These are phyloP conservation scores for Basipetospora chlamydospora DNA, from an alignment of 2,329 filamentous ascomycete genomes.

Conservation along the genomic window DNA sequence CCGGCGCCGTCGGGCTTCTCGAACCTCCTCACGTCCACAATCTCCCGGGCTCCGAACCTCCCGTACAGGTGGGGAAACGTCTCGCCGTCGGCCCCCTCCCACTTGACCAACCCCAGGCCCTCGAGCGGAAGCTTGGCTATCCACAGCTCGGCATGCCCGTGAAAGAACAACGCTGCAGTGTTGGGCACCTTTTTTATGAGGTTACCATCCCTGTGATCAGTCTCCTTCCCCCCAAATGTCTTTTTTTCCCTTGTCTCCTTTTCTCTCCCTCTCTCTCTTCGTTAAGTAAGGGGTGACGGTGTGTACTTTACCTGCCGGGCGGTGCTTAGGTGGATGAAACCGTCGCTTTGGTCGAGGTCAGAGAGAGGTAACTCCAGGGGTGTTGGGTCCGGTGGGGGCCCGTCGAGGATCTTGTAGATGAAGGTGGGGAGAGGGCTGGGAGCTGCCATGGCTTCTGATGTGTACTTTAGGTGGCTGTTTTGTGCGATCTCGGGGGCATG, in stretches of 20 bases:
- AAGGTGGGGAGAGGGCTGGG: conserved; percentile 22
- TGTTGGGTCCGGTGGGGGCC: conserved; percentile 35
- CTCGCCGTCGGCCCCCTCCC: conserved; percentile 32
- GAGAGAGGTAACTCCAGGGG: conserved; percentile 41
- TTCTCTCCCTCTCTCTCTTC: background rate
- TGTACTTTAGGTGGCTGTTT: no score
- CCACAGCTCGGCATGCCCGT: conserved; percentile 24
- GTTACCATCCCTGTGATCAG: conserved; percentile 1
- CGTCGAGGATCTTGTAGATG: conserved; percentile 47
- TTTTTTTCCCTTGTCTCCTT: background rate
- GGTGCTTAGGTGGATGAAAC: conserved; percentile 47
- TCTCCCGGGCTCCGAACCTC: conserved; percentile 37
- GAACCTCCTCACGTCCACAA: conserved; percentile 32
- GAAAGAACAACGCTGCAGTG: conserved; percentile 31
- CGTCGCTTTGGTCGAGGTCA: conserved; percentile 42
- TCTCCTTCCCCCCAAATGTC: no score
- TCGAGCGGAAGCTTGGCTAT: conserved; percentile 38
- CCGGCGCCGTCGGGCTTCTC: conserved; percentile 24
- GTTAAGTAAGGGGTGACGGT: background rate
- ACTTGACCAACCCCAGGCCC: conserved; percentile 27
- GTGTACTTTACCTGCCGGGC: conserved; percentile 30
- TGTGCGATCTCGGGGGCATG: no score
- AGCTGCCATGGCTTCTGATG: no score
- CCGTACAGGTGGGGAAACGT: conserved; percentile 44
- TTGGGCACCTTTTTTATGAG: conserved; percentile 22